These are phyloP conservation scores for Aspergillus calidoustus DNA, from an alignment of 2,329 filamentous ascomycete genomes.

Conservation along the genomic window DNA sequence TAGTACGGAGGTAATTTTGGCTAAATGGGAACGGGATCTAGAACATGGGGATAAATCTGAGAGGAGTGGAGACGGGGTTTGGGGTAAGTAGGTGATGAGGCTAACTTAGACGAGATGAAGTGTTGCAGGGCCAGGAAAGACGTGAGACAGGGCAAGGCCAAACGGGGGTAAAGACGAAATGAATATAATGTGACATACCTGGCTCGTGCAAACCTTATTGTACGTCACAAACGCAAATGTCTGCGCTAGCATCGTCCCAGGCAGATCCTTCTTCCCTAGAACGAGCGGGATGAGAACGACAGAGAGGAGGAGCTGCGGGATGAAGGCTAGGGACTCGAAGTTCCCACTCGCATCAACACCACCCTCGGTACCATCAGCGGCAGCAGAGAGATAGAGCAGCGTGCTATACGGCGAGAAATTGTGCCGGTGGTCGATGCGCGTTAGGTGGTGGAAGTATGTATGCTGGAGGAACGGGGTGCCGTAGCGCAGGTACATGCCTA, in stretches of 20 bases:
- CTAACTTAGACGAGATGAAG: background rate
- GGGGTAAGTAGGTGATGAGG: background rate
- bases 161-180: background rate
- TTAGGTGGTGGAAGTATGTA: constrained; percentile 91
- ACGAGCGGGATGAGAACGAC: constrained; percentile 75
- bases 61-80: background rate
- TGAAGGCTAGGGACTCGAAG: constrained; percentile 81
- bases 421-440: constrained; percentile 92
- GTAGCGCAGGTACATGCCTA: constrained; percentile 78
- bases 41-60: background rate
- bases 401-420: constrained; percentile 98
- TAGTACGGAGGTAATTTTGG: background rate
- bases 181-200: constrained; percentile 61
- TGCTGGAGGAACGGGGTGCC: constrained; percentile 81
- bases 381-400: constrained; percentile 83
- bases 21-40: background rate
- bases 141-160: background rate
- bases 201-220: constrained; percentile 98
- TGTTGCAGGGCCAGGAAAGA: background rate
- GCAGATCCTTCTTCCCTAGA: constrained; percentile 79
- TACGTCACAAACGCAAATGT: constrained; percentile 97
- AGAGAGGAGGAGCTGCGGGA: constrained; percentile 84
- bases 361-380: constrained; percentile 44
- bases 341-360: constrained; percentile 19
- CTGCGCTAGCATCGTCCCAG: constrained; percentile 87